Percentiles rank a stretch among this genome's conserved stretches.
phyloP scores from a whole-genome alignment of 441 rosid species.

The Bocquillonia castaneifolia region DNA sequence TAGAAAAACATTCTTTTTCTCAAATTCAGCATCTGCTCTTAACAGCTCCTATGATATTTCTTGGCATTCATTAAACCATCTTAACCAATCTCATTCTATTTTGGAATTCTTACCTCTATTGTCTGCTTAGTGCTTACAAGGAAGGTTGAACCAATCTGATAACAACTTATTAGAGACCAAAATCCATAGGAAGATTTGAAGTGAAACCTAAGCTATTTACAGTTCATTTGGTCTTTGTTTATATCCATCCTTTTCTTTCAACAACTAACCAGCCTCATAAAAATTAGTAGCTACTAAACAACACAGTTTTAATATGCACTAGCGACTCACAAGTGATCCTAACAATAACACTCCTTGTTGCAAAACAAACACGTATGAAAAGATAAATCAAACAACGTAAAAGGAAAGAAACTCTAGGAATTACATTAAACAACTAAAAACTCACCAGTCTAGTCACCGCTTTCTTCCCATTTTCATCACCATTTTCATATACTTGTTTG shows the following conservation, averaged over 20 bases:
- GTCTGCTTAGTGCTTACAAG: background rate
- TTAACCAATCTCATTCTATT: background rate
- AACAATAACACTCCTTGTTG: background rate
- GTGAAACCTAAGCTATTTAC: background rate
- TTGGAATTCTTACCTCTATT: background rate
- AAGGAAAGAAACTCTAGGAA: background rate
- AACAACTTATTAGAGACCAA: background rate
- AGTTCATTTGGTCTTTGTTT: background rate
- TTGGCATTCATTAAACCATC: background rate
- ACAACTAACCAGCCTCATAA: background rate
- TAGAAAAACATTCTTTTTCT: too few relatives aligned
- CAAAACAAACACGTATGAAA: background rate
- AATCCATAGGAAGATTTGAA: background rate
- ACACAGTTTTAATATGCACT: background rate
- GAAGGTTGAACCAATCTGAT: background rate
- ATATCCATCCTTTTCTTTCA: background rate
- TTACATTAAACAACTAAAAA: background rate
- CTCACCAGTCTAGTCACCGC: conserved; percentile 46
- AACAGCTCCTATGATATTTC: too few relatives aligned
- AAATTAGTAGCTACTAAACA: background rate
- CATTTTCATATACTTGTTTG: conserved; percentile 38
- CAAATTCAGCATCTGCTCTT: too few relatives aligned
- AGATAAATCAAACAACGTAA: background rate
- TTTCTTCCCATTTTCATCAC: conserved; percentile 44
- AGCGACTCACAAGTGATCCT: background rate